Conservation (phyloP, 2,329 filamentous ascomycete species). For the Stachybotrys echinatus region DNA sequence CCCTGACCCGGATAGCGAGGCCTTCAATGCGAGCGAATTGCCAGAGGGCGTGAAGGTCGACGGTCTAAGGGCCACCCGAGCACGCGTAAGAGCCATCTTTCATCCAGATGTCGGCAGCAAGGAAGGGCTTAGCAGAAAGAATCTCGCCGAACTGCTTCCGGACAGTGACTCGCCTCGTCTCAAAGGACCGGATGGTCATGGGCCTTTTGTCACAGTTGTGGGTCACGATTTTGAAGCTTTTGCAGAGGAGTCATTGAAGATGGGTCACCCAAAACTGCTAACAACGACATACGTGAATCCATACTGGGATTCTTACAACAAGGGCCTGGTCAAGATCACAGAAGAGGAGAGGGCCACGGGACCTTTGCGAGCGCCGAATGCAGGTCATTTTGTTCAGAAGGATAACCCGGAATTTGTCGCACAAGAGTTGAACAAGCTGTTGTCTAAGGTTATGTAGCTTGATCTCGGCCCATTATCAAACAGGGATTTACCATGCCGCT, state of each 20-base stretch:
- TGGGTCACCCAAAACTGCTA: constrained; percentile 14
- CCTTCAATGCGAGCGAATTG: constrained; percentile 30
- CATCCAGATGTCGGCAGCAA: constrained; percentile 13
- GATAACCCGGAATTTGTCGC: constrained; percentile 44
- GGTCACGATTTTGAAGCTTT: constrained; percentile 16
- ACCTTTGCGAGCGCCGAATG: constrained; percentile 8
- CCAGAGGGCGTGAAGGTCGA: constrained; percentile 7
- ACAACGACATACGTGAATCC: constrained; percentile 48
- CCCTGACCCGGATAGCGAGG: constrained; percentile 45
- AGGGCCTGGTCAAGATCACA: constrained; percentile 40
- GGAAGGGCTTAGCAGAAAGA: constrained; percentile 14
- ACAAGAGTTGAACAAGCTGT: too few relatives aligned
- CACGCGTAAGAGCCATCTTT: constrained; percentile 8
- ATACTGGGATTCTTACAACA: constrained; percentile 48
- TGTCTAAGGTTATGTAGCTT: too few relatives aligned
- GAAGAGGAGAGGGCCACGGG: constrained; percentile 27
- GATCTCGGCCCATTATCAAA: too few relatives aligned
- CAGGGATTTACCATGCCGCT: too few relatives aligned
- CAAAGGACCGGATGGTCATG: neutral
- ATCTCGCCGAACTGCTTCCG: constrained; percentile 11
- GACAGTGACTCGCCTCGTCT: constrained; percentile 9
- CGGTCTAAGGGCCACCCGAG: constrained; percentile 6
- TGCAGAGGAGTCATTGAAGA: constrained; percentile 2
- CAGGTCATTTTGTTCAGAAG: constrained; percentile 36
- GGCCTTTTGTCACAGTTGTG: constrained; percentile 13